phyloP scores from a whole-genome alignment of 495 filamentous ascomycete species.

The Tuber aestivum region DNA sequence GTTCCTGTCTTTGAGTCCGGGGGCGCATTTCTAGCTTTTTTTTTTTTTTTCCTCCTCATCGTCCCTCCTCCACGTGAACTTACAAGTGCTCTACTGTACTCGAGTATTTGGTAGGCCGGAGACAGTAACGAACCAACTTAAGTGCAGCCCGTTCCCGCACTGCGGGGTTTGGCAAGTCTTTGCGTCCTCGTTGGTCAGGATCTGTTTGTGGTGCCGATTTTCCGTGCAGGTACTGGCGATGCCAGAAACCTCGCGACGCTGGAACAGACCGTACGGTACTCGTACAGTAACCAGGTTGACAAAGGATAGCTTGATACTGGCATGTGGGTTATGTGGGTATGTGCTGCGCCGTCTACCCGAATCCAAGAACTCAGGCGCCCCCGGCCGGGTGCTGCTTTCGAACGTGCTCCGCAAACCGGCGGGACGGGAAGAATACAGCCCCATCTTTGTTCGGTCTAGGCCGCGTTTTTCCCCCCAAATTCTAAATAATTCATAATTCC shows the following conservation, averaged over 20 bases:
- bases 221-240: neutral
- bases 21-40: neutral
- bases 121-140: neutral
- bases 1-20: neutral
- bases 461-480: neutral
- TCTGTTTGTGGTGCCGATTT: neutral
- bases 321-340: neutral
- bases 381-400: neutral
- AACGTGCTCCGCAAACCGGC: neutral
- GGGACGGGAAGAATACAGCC: neutral
- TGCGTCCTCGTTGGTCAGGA: neutral
- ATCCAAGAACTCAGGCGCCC: neutral
- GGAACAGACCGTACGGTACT: neutral
- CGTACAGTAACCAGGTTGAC: too few species aligned
- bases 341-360: neutral
- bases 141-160: neutral
- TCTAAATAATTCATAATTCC: neutral
- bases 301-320: neutral
- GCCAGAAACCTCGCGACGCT: neutral
- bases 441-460: neutral
- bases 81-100: neutral
- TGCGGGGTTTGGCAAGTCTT: neutral
- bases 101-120: neutral
- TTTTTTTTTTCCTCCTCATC: neutral
- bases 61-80: neutral